Percentiles rank a stretch among this genome's conserved stretches.
Evolutionary conservation across 208 protist genomes (phyloP).

Genomic region (Leishmania guyanensis): DNA sequence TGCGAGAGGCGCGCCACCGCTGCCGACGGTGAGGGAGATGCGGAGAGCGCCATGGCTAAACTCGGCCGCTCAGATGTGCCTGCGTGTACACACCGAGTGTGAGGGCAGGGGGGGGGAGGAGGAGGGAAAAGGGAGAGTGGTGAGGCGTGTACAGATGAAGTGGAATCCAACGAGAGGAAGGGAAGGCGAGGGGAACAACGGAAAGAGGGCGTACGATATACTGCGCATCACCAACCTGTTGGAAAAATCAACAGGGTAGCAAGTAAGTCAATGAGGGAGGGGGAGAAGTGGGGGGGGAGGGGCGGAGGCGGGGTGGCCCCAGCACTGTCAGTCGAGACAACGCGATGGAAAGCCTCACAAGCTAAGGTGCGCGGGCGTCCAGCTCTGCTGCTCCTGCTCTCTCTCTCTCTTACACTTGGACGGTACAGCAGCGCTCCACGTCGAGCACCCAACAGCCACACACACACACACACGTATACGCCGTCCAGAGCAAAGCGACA

Average conservation of each 20-base stretch:
- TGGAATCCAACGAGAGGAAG: background rate
- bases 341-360: background rate
- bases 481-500: background rate
- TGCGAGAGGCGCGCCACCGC: background rate
- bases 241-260: background rate
- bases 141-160: background rate
- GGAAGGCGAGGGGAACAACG: background rate
- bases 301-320: background rate
- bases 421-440: background rate
- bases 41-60: background rate
- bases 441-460: background rate
- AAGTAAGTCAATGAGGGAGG: background rate
- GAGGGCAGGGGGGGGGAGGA: too few relatives aligned
- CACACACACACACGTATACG: background rate
- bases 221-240: background rate
- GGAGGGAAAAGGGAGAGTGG: background rate
- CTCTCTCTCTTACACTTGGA: background rate
- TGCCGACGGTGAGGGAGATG: background rate
- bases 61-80: background rate
- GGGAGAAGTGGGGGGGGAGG: too few relatives aligned
- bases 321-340: background rate
- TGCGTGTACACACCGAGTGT: background rate
- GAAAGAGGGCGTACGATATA: background rate
- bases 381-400: background rate
- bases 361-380: background rate